Conservation (phyloP, 352 stramenopile species). For the Pythium biforme region DNA sequence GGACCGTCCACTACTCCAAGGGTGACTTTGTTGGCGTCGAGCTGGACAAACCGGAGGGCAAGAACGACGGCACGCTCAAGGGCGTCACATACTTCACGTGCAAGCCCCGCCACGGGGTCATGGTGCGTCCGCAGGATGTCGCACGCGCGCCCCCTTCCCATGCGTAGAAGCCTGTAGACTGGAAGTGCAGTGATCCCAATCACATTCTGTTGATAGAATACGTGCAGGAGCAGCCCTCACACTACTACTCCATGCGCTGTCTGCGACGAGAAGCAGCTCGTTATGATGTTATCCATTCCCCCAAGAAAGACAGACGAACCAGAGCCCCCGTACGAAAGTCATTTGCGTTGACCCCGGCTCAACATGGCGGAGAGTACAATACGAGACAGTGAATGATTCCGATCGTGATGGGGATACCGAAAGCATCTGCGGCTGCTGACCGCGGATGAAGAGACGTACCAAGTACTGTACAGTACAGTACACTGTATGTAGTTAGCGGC, state of each 20-base stretch:
- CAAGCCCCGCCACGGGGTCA: constrained; percentile 50
- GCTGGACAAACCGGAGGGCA: constrained; percentile 54
- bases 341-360: too few relatives aligned
- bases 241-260: background rate
- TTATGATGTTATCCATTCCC: too few relatives aligned
- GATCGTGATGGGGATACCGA: background rate
- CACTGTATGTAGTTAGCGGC: background rate
- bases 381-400: too few relatives aligned
- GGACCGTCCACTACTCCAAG: constrained; percentile 69
- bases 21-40: constrained; percentile 65
- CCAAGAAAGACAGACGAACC: background rate
- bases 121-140: constrained; percentile 46
- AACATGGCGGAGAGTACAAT: background rate
- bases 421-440: background rate
- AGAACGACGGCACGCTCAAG: constrained; percentile 75
- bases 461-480: too few relatives aligned
- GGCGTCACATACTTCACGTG: constrained; percentile 68
- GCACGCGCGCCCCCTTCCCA: background rate
- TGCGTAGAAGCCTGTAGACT: background rate
- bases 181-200: background rate
- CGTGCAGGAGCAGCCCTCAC: background rate
- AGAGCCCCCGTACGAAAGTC: too few relatives aligned
- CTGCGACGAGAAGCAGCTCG: too few relatives aligned
- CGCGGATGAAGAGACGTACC: background rate
- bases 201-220: background rate